Conservation (phyloP, 495 filamentous ascomycete species). For the Sabuloglossum arenarium region DNA sequence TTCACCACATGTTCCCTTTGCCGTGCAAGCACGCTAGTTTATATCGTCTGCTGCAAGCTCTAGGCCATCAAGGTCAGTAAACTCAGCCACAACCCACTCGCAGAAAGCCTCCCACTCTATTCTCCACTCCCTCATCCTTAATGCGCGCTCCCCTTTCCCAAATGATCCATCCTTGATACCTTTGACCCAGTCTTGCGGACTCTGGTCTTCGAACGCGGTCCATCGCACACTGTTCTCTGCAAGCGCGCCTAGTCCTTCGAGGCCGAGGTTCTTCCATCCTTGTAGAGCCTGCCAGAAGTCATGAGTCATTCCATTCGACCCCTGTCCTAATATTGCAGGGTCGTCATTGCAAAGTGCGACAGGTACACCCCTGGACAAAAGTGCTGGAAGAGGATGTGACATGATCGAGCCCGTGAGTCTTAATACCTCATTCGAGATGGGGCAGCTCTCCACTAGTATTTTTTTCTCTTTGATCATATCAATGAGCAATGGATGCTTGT, state of each 20-base stretch:
- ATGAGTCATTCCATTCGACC: slow-evolving; percentile 54
- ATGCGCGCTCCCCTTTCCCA: slow-evolving; percentile 51
- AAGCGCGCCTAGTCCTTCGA: slow-evolving; percentile 62
- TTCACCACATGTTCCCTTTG: no score
- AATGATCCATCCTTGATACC: slow-evolving; percentile 52
- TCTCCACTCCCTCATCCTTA: slow-evolving; percentile 56
- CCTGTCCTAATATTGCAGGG: slow-evolving; percentile 61
- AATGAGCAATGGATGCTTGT: slow-evolving; percentile 77
- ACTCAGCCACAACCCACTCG: slow-evolving; percentile 71
- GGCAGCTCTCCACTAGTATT: slow-evolving; percentile 73
- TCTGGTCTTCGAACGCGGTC: slow-evolving; percentile 71
- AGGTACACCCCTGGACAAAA: slow-evolving; percentile 66
- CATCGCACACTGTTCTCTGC: slow-evolving; percentile 84
- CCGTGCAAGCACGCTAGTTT: no score
- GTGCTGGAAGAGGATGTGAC: slow-evolving; percentile 60
- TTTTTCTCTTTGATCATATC: slow-evolving; percentile 72
- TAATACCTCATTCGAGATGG: slow-evolving; percentile 67
- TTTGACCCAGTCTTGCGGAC: slow-evolving; percentile 39
- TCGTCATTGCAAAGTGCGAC: slow-evolving; percentile 70
- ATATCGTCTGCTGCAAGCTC: not conserved
- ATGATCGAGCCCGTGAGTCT: slow-evolving; percentile 56
- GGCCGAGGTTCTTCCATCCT: slow-evolving; percentile 64
- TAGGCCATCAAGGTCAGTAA: slow-evolving; percentile 32
- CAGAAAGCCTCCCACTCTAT: slow-evolving; percentile 78
- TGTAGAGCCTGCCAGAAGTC: slow-evolving; percentile 88